These are phyloP conservation scores for Toxoplasma gondii DNA, from an alignment of 169 alveolate genomes.

Conservation along the genomic window DNA sequence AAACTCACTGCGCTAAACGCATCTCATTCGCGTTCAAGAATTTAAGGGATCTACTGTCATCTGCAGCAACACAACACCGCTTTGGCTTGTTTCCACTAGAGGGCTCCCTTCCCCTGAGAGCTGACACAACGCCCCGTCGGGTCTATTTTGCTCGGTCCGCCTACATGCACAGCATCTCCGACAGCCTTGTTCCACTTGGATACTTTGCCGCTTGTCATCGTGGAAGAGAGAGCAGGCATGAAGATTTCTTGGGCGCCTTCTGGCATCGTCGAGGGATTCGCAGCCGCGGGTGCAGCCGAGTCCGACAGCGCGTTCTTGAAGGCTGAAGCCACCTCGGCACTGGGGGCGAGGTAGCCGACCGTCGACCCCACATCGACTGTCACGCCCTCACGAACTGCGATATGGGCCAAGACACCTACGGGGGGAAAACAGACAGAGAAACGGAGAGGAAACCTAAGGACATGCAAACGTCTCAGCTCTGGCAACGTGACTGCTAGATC, in stretches of 20 bases:
- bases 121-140: no score
- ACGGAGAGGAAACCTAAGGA: not conserved
- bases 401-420: not conserved
- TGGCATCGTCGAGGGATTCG: not conserved
- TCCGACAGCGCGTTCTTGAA: not conserved
- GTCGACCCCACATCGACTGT: not conserved
- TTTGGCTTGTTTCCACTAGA: no score
- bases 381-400: not conserved
- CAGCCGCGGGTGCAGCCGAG: not conserved
- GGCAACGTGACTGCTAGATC: no score
- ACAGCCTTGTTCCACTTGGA: slow-evolving; percentile 77
- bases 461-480: no score
- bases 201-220: slow-evolving; percentile 78
- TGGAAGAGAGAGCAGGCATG: slow-evolving; percentile 77
- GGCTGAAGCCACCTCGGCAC: not conserved
- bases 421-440: not conserved
- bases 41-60: no score
- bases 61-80: no score
- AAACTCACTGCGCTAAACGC: no score
- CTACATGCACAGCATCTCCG: slow-evolving; percentile 73
- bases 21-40: no score
- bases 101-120: no score
- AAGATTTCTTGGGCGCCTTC: slow-evolving; percentile 29
- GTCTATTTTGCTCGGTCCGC: not conserved
- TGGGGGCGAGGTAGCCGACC: not conserved